Conservation (phyloP, 768 basidiomycete species). For the Glaciozyma antarctica region DNA sequence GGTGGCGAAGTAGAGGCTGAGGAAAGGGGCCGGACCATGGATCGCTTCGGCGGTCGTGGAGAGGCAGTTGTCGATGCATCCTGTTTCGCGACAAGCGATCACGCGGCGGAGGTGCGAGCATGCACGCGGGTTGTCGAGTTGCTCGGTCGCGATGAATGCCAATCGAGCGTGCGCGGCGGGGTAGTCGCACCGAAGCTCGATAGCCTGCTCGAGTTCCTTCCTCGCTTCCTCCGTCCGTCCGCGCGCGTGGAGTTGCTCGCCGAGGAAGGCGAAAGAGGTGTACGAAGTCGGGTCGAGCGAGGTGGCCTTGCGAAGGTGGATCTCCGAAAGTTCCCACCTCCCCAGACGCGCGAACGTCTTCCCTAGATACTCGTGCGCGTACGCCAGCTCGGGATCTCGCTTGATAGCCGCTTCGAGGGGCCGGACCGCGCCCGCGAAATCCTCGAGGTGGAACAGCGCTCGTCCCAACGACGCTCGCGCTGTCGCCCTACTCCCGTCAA, state of each 20-base stretch:
- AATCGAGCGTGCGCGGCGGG: conserved; percentile 24
- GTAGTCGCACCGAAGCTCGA: conserved; percentile 8
- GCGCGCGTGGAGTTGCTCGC: conserved; percentile 12
- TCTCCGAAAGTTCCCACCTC: not conserved
- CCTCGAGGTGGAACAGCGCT: conserved; percentile 3
- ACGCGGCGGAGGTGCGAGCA: not conserved
- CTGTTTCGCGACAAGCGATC: not conserved
- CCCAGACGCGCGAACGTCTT: not conserved
- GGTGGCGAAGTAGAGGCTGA: conserved; percentile 9
- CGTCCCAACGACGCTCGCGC: conserved; percentile 14
- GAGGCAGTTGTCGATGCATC: conserved; percentile 1
- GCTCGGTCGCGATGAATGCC: conserved; percentile 22
- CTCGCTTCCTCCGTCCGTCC: not conserved
- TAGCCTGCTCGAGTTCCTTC: not conserved
- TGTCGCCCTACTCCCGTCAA: conserved; percentile 1
- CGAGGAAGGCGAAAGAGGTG: conserved; percentile 16
- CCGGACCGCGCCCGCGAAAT: conserved; percentile 3
- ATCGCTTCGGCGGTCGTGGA: not conserved
- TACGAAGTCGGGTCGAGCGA: conserved; percentile 8
- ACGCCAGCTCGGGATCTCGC: conserved; percentile 9
- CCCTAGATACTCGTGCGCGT: conserved; percentile 24
- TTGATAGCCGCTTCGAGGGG: conserved; percentile 9
- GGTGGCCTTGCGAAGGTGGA: conserved; percentile 14
- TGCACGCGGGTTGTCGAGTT: conserved; percentile 1
- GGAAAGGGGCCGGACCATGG: conserved; percentile 6